These are phyloP conservation scores for Agaricus sinodeliciosus DNA, from an alignment of 768 basidiomycete genomes.

Conservation along the genomic window DNA sequence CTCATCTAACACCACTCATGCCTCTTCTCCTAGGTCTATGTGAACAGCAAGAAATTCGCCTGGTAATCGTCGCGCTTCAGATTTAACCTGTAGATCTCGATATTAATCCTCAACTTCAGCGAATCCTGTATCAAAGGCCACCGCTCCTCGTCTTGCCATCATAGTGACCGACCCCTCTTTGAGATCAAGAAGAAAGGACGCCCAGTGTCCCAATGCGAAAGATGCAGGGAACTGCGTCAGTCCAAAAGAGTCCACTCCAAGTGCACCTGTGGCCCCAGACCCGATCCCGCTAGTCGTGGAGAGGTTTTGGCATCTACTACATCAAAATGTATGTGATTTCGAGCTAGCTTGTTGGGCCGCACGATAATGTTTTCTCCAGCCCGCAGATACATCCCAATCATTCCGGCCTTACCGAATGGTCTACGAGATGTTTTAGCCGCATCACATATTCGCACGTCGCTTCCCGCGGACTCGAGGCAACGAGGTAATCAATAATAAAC, in stretches of 20 bases:
- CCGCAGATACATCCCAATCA: constrained; percentile 62
- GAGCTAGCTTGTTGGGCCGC: too few relatives aligned
- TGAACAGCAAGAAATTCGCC: constrained; percentile 71
- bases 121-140: constrained; percentile 95
- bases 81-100: not conserved
- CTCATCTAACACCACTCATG: not conserved
- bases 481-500: constrained; percentile 30
- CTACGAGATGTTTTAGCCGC: constrained; percentile 46
- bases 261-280: constrained; percentile 57
- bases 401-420: constrained; percentile 70
- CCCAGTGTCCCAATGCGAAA: constrained; percentile 84
- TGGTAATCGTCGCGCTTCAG: constrained; percentile 40
- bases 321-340: constrained; percentile 31
- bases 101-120: constrained; percentile 31
- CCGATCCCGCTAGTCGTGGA: constrained; percentile 24
- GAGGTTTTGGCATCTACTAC: constrained; percentile 27
- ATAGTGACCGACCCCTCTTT: constrained; percentile 84
- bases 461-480: constrained; percentile 39
- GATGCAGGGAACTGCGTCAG: constrained; percentile 77
- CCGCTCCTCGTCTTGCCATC: constrained; percentile 82
- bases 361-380: constrained; percentile 26
- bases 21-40: constrained; percentile 46
- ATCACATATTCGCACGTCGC: constrained; percentile 17
- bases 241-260: constrained; percentile 78
- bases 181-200: constrained; percentile 93